A percentile compares a stretch with the other conserved stretches of the same genome.
Conservation (phyloP, 148 eudicot genomes). For the Suaeda aralocaspica region DNA sequence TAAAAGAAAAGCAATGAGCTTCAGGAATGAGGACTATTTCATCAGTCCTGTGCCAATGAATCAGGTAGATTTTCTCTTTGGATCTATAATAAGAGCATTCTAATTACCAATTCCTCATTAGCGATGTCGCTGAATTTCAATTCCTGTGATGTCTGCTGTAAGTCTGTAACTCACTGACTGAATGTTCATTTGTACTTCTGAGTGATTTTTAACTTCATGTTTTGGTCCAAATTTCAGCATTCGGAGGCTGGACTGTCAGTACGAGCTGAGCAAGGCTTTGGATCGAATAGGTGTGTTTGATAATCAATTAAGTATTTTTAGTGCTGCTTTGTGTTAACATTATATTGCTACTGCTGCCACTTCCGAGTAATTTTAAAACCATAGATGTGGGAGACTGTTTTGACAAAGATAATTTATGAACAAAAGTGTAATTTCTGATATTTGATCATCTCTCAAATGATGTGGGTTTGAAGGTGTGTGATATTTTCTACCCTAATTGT, state of each 20-base stretch:
- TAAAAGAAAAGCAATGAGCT: slow-evolving; percentile 79
- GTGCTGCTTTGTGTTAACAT: background rate
- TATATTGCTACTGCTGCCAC: background rate
- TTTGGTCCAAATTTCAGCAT: slow-evolving; percentile 50
- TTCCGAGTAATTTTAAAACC: background rate
- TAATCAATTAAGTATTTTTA: background rate
- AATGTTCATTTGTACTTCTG: background rate
- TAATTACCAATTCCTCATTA: too few relatives aligned
- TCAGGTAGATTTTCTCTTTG: slow-evolving; percentile 45
- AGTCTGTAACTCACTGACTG: background rate
- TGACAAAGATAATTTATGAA: background rate
- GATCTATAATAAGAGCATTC: too few relatives aligned
- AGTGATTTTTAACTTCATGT: slow-evolving; percentile 5
- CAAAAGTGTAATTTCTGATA: background rate
- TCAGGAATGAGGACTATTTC: slow-evolving; percentile 77
- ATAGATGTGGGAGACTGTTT: background rate
- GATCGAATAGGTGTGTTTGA: slow-evolving; percentile 58
- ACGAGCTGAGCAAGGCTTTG: slow-evolving; percentile 62
- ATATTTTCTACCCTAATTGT: background rate
- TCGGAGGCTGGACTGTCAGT: slow-evolving; percentile 81
- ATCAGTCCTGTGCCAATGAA: slow-evolving; percentile 84
- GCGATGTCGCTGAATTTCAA: background rate
- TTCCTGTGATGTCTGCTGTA: background rate
- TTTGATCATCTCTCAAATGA: background rate
- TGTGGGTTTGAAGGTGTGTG: background rate